Base-by-base conservation (phyloP, 2,329 filamentous ascomycete genomes). In the Diaporthe ampelina region DNA sequence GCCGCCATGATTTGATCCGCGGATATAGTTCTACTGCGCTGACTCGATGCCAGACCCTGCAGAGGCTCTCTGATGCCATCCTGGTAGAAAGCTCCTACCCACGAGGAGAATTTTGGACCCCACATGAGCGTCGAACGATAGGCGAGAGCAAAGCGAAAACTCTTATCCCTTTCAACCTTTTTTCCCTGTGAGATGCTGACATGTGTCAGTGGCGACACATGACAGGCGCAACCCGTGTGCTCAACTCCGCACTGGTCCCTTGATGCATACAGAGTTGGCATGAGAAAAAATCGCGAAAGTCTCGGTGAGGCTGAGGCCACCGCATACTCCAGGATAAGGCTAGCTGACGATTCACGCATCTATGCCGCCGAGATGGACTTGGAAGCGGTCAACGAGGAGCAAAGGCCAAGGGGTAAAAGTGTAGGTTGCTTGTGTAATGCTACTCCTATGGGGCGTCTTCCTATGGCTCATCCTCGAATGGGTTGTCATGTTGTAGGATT, bases 151-250 rank as follows among this genome's bases (percentile, higher is more conserved):
- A 59, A 40, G 17, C 3, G 29, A 35, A 67, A 50, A 50, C 10
- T 52, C 19, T 52, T 52, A 43, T 26, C 37, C 32, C 29, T 68
- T 29, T 32, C 54, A 68, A 32, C 45, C 26, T 40, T n/a, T 58
- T 21, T 19, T 26, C 10, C 13, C 7, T 17, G 10, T 6, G 17
- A 13, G 15, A 10, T 50, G 11, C 29, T 54, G 48, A 40, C 63
- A 67, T 54, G 32, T 68, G 63, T 40, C 48, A 40, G 63, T 68
- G 63, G 63, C 63, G 45, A 40, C 26, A 13, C 37, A 13, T 19
- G 37, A 21, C 32, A 54, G 63, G 19, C 45, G n/a, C 9, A 13
- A 17, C 29, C 24, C 13, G 43, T 43, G 10, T 67, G 7, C 7
- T 2, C n/a, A 24, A 52, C 10, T 11, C 21, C 21, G n/a, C 24